Evolutionary conservation across 1,284 basidiomycete species (phyloP).

Genomic region (Ustilago esculenta): DNA sequence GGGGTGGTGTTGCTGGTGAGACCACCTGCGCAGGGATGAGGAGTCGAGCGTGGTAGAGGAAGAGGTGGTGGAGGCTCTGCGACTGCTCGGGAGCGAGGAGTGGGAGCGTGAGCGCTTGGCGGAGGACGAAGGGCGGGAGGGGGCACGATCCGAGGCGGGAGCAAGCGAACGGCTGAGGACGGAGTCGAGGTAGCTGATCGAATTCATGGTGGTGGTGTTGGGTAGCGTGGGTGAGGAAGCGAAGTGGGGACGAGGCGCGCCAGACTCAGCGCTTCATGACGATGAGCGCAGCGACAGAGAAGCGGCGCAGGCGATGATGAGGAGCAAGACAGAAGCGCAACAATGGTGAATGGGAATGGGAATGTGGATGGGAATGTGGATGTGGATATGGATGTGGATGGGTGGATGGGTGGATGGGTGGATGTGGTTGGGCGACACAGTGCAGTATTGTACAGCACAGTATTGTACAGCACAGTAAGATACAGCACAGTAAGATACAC

Average conservation of each 20-base stretch:
- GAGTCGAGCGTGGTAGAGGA: constrained; percentile 17
- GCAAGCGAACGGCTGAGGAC: constrained; percentile 54
- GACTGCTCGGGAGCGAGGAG: constrained; percentile 37
- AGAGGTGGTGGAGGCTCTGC: constrained; percentile 31
- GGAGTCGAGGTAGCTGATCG: constrained; percentile 59
- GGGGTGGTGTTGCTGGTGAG: constrained; percentile 32
- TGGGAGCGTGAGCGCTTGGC: constrained; percentile 35
- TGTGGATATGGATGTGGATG: too few relatives aligned
- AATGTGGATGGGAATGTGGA: too few relatives aligned
- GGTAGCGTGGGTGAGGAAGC: too few relatives aligned
- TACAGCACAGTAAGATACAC: too few relatives aligned
- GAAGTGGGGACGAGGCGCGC: background rate
- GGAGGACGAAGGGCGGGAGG: constrained; percentile 18
- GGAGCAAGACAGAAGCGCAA: too few relatives aligned
- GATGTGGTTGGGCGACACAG: too few relatives aligned
- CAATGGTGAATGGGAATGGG: too few relatives aligned
- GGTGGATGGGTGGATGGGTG: too few relatives aligned
- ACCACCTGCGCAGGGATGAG: constrained; percentile 39
- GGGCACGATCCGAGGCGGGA: constrained; percentile 16
- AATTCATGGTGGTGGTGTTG: constrained; percentile 45
- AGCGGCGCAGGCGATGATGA: background rate
- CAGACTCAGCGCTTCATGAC: constrained; percentile 21
- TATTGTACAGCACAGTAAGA: too few relatives aligned
- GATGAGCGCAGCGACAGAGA: background rate
- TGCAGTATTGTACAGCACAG: too few relatives aligned